Percentiles rank a stretch among this genome's conserved stretches.
These are phyloP conservation scores for Beauveria varroae DNA, from an alignment of 2,329 filamentous ascomycete species.

Conservation along the genomic window DNA sequence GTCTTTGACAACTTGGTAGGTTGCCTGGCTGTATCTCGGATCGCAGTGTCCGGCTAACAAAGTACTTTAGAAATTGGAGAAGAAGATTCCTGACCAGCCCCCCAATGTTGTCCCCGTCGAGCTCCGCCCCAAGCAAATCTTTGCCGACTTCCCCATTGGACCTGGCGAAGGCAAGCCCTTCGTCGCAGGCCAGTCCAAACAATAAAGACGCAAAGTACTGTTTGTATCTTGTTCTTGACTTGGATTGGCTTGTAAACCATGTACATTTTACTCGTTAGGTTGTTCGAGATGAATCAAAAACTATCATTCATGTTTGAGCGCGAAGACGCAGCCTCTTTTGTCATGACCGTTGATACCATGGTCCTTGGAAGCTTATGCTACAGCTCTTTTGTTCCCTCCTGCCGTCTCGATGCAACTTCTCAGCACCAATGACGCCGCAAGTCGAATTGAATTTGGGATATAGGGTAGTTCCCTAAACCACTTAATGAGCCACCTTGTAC, in stretches of 20 bases:
- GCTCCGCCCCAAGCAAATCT: constrained; percentile 58
- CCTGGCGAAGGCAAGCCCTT: constrained; percentile 37
- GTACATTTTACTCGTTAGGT: constrained; percentile 9
- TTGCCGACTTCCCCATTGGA: constrained; percentile 44
- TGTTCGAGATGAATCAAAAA: constrained; percentile 10
- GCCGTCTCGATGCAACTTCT: neutral
- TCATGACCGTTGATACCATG: too few relatives aligned
- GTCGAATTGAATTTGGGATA: too few relatives aligned
- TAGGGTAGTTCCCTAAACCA: too few relatives aligned
- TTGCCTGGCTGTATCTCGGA: constrained; percentile 15
- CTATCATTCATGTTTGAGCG: neutral
- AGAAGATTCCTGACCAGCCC: constrained; percentile 69
- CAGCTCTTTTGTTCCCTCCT: neutral
- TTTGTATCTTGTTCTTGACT: neutral
- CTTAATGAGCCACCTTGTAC: too few relatives aligned
- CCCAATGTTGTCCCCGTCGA: constrained; percentile 65
- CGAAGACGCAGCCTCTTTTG: neutral
- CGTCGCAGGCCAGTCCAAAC: constrained; percentile 27
- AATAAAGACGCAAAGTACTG: constrained; percentile 18
- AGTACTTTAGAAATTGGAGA: constrained; percentile 61
- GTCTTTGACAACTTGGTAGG: constrained; percentile 92
- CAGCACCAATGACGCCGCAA: too few relatives aligned
- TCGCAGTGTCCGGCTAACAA: neutral
- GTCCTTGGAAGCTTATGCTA: too few relatives aligned
- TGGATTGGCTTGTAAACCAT: constrained; percentile 1